Evolutionary conservation across 2,329 filamentous ascomycete species (phyloP), one percentile per base, ranked within the genome.

Genomic region (Ceratocystis cubensis): DNA sequence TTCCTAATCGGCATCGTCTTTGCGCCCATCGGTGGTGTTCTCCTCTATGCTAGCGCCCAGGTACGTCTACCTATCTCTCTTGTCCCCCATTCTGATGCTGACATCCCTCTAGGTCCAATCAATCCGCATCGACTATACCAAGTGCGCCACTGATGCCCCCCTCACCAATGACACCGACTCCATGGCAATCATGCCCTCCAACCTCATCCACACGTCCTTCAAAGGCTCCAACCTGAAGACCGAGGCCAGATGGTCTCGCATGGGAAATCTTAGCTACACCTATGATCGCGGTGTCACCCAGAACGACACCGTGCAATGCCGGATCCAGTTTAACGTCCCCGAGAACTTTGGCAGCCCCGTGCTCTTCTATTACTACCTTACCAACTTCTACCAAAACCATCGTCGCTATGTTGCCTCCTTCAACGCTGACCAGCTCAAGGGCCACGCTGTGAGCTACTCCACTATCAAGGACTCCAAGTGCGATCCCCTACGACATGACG

Each of bases 361-460:
- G 10, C 83, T 93, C 69, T 85, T 97, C 76, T 99, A 96, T 79
- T 99, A 99, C 76, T 88, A 88, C 71, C 85, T 99, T 69, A 93
- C 91, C 67, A 96, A 97, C 78, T 99, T 99, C 78, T 97, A 97
- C 79, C 94, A 99, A 77, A 99, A 99, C 75, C 94, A 99, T 75
- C 88, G 94, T 70, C 87, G 93, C 75, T 99, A 99, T 71, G 94
- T 96, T 69, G 89, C 91, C 73, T 96, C 90, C 1, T 88, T 96
- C 72, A 88, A 92, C 73, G 82, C 87, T 67, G 81, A 89, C 64
- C 94, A 99, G 76, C 80, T 99, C 65, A 78, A 87, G 70, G 94
- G 92, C 59, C 79, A 85, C 5, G 81, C 80, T 10, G 82, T 88
- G 20, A 78, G 79, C 41, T 82, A 81, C 67, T 71, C 71, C 45